Conservation (phyloP, 371 early-diverging fungal species). For the Saksenaea vasiformis region DNA sequence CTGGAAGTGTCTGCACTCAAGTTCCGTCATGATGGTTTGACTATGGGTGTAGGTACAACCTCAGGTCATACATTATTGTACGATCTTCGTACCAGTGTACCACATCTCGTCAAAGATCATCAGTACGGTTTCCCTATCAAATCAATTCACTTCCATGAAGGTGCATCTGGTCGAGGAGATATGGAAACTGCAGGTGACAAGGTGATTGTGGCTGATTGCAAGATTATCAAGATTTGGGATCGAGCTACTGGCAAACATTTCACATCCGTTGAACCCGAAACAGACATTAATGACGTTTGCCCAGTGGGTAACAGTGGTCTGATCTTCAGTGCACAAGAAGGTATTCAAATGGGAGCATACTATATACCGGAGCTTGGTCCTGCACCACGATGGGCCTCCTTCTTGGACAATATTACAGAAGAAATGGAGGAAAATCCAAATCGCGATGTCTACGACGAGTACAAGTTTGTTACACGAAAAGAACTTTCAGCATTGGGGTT, state of each 20-base stretch:
- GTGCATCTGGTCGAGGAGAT: slow-evolving; percentile 42
- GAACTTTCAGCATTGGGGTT: slow-evolving; percentile 88
- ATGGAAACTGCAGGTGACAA: slow-evolving; percentile 56
- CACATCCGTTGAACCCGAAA: slow-evolving; percentile 89
- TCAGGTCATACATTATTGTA: slow-evolving; percentile 92
- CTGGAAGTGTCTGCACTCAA: slow-evolving; percentile 72
- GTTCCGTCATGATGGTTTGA: slow-evolving; percentile 88
- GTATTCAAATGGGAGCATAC: slow-evolving; percentile 91
- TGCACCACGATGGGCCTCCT: slow-evolving; percentile 95
- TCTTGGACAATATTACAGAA: slow-evolving; percentile 97
- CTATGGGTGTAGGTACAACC: slow-evolving; percentile 88
- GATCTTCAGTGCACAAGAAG: slow-evolving; percentile 94
- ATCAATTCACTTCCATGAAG: slow-evolving; percentile 80
- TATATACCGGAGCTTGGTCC: slow-evolving; percentile 94
- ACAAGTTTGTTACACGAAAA: slow-evolving; percentile 94
- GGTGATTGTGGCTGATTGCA: slow-evolving; percentile 87
- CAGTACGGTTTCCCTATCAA: slow-evolving; percentile 98
- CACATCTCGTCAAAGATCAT: slow-evolving; percentile 91
- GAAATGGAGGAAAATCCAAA: slow-evolving; percentile 95
- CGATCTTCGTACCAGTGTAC: slow-evolving; percentile 90
- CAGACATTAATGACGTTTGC: slow-evolving; percentile 93
- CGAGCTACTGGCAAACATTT: slow-evolving; percentile 78
- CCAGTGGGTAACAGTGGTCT: slow-evolving; percentile 87
- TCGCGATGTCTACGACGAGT: slow-evolving; percentile 92
- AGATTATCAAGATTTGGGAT: slow-evolving; percentile 94